Evolutionary conservation across 1,139 yeast genomes (phyloP), one percentile per base, ranked within the genome.

Genomic region (Geotrichum carabidarum): DNA sequence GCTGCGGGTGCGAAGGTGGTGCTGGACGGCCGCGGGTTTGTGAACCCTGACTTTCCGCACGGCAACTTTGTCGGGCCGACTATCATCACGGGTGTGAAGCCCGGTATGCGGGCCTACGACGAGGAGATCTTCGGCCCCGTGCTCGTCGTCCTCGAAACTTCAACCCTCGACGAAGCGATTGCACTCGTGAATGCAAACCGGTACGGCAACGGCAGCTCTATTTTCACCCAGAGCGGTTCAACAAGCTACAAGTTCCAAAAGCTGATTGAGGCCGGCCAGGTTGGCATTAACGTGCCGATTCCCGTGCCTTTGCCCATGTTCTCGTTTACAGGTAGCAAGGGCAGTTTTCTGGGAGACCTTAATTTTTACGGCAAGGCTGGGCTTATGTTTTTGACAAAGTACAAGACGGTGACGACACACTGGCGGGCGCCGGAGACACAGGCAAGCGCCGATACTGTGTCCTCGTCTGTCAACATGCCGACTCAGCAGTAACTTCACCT

Each of bases 221-320:
- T 84, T 59, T 85, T 84, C 75, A 84, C 93, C 17, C 74, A 78
- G 34, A 80, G 86, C 0, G 93, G 93, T 17, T 75, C 86, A 22
- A 75, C 81, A 18, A 85, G 87, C 1, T 84, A 83, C 71, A 81
- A 81, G 68, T 84, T 84, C 75, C 83, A 80, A 66, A 82, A 80
- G 72, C 78, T 81, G 63, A 80, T 84, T 58, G 86, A 83, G 58
- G 82, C 84, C 57, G 93, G 93, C 30, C 91, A 84, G 71, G 86
- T 84, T 55, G 93, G 93, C 59, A 78, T 84, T 64, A 84, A 84
- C 64, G 89, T 84, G 50, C 91, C 93, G 31, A 85, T 84, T 61
- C 93, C 91, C 12, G 93, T 85, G 22, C 91, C 91, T 57, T 74
- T 85, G 67, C 91, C 93, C 59, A 83, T 84, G 87, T 85, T 85